Evolutionary conservation across 345 rosid genomes (phyloP).

Genomic region (Melaleuca alternifolia): DNA sequence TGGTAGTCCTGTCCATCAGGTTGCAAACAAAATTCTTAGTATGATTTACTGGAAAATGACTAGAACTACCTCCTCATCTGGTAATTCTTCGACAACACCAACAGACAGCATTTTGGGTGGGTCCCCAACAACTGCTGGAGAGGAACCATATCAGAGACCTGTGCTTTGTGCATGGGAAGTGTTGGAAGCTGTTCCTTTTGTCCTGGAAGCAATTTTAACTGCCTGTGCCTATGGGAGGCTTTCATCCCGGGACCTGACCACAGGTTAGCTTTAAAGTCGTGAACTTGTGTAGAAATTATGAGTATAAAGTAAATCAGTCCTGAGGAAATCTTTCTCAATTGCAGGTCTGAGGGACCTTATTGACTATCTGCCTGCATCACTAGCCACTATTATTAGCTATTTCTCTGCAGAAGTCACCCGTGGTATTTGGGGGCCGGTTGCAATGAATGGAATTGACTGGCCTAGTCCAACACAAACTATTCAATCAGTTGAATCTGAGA

Average conservation of each 20-base stretch:
- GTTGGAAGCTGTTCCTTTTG: conserved; percentile 55
- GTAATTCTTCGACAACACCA: conserved; percentile 22
- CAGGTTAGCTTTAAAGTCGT: conserved; percentile 19
- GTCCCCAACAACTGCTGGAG: conserved; percentile 25
- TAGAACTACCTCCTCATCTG: conserved; percentile 14
- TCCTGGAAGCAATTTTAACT: conserved; percentile 52
- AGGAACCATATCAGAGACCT: conserved; percentile 41
- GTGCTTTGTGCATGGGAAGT: conserved; percentile 60
- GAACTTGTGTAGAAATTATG: not conserved
- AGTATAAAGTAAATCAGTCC: not conserved
- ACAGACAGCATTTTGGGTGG: conserved; percentile 20
- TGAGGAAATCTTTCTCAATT: not conserved
- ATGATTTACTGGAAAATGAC: conserved; percentile 51
- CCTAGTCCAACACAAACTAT: conserved; percentile 53
- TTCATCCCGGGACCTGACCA: conserved; percentile 53
- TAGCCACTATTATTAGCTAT: conserved; percentile 44
- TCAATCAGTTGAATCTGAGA: conserved; percentile 36
- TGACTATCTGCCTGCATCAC: conserved; percentile 55
- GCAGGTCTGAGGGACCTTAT: conserved; percentile 61
- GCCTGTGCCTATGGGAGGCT: conserved; percentile 68
- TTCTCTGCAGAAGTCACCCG: conserved; percentile 57
- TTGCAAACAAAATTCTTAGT: conserved; percentile 40
- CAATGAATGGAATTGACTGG: conserved; percentile 72
- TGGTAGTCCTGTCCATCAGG: conserved; percentile 49
- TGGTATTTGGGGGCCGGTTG: conserved; percentile 56